A percentile compares a stretch with the other conserved stretches of the same genome.
Evolutionary conservation across 2,329 filamentous ascomycete species (phyloP).

Genomic region (Phaeosphaeria sp.): DNA sequence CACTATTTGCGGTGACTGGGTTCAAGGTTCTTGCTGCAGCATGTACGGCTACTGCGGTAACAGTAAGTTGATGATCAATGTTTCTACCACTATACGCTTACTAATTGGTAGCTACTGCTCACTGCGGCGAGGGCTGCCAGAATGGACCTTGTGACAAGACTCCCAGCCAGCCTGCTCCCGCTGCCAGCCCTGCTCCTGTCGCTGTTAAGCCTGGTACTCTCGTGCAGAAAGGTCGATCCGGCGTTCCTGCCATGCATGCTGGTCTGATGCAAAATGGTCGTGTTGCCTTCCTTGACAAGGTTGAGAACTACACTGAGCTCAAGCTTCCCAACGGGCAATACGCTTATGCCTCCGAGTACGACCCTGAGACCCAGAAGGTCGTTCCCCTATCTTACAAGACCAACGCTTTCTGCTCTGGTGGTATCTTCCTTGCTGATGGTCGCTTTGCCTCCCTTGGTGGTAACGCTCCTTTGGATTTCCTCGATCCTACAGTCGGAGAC

Average conservation of each 20-base stretch:
- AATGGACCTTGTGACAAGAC: slow-evolving; percentile 58
- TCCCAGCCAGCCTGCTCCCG: slow-evolving; percentile 49
- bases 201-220: slow-evolving; percentile 56
- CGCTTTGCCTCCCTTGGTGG: slow-evolving; percentile 63
- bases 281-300: slow-evolving; percentile 68
- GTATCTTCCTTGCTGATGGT: slow-evolving; percentile 65
- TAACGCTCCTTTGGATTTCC: slow-evolving; percentile 61
- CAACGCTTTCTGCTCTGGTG: slow-evolving; percentile 68
- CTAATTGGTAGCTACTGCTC: slow-evolving; percentile 42
- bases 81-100: no score
- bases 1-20: slow-evolving; percentile 61
- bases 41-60: slow-evolving; percentile 64
- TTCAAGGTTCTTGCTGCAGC: slow-evolving; percentile 61
- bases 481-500: slow-evolving; percentile 65
- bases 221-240: slow-evolving; percentile 60
- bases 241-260: slow-evolving; percentile 70
- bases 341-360: slow-evolving; percentile 67
- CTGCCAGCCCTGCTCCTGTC: slow-evolving; percentile 54
- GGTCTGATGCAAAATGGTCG: slow-evolving; percentile 65
- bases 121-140: slow-evolving; percentile 63
- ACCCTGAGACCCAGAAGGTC: slow-evolving; percentile 57
- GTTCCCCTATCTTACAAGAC: slow-evolving; percentile 60
- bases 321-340: slow-evolving; percentile 61
- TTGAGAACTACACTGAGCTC: slow-evolving; percentile 67
- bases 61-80: no score